Conservation (phyloP, 163 green algal species). For the Coccomyxa subellipsoidea region DNA sequence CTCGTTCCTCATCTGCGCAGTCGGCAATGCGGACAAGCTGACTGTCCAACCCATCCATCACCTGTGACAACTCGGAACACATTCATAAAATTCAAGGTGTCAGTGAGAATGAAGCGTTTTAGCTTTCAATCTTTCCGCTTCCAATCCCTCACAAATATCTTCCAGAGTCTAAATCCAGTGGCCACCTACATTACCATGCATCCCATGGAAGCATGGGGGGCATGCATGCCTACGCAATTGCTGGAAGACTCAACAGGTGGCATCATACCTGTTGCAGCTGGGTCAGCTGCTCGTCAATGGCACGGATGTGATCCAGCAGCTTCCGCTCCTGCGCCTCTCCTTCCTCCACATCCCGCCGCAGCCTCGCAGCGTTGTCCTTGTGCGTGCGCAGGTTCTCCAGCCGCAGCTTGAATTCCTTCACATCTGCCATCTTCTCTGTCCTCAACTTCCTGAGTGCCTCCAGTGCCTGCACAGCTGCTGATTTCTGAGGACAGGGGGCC, state of each 20-base stretch:
- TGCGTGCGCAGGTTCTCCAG: conserved; percentile 65
- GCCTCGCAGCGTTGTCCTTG: conserved; percentile 46
- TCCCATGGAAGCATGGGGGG: too few relatives aligned
- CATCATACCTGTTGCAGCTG: conserved; percentile 13
- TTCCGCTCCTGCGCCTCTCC: conserved; percentile 18
- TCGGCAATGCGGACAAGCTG: conserved; percentile 36
- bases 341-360: conserved; percentile 39
- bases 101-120: too few relatives aligned
- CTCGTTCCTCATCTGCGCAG: conserved; percentile 24
- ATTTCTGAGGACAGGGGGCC: too few relatives aligned
- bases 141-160: too few relatives aligned
- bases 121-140: too few relatives aligned
- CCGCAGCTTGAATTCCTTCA: conserved; percentile 63
- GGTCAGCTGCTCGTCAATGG: conserved; percentile 40
- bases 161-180: too few relatives aligned
- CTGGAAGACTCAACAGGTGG: too few relatives aligned
- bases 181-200: too few relatives aligned
- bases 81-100: too few relatives aligned
- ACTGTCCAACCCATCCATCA: conserved; percentile 20
- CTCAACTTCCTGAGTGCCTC: conserved; percentile 84
- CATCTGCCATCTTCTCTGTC: conserved; percentile 67
- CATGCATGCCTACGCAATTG: too few relatives aligned
- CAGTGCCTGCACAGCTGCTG: conserved; percentile 66
- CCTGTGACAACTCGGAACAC: background rate
- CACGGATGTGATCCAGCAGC: conserved; percentile 33